Conservation (phyloP, 192 early-diverging fungal species). For the Umbelopsis sp. region DNA sequence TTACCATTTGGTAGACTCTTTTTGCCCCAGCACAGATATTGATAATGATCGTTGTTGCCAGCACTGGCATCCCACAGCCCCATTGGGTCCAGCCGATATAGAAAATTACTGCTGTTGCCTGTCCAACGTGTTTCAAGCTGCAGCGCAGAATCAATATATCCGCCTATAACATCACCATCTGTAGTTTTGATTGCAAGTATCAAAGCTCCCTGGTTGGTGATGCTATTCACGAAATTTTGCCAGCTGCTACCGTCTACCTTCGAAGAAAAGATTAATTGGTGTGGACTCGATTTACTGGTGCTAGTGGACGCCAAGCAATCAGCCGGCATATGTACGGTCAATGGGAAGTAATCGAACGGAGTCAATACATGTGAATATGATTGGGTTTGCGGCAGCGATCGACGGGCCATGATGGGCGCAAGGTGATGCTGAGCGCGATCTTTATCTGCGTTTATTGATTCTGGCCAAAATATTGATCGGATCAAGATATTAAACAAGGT, state of each 20-base stretch:
- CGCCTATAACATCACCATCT: slow-evolving; percentile 67
- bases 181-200: slow-evolving; percentile 53
- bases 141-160: slow-evolving; percentile 63
- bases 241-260: slow-evolving; percentile 49
- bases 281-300: slow-evolving; percentile 23
- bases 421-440: neutral
- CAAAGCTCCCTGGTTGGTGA: slow-evolving; percentile 48
- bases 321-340: slow-evolving; percentile 28
- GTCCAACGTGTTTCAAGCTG: slow-evolving; percentile 63
- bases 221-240: slow-evolving; percentile 48
- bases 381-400: slow-evolving; percentile 13
- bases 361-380: slow-evolving; percentile 43
- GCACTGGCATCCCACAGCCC: slow-evolving; percentile 37
- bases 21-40: slow-evolving; percentile 74
- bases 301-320: slow-evolving; percentile 26
- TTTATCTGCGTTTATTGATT: neutral
- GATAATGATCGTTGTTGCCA: slow-evolving; percentile 68
- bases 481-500: slow-evolving; percentile 14
- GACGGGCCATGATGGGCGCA: neutral
- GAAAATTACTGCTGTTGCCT: slow-evolving; percentile 60
- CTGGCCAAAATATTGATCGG: slow-evolving; percentile 15
- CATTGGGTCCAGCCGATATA: slow-evolving; percentile 46
- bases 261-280: slow-evolving; percentile 51
- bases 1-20: slow-evolving; percentile 75
- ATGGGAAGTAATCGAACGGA: slow-evolving; percentile 42